phyloP scores from a whole-genome alignment of 169 alveolate species.

The Amoebophrya sp. region DNA sequence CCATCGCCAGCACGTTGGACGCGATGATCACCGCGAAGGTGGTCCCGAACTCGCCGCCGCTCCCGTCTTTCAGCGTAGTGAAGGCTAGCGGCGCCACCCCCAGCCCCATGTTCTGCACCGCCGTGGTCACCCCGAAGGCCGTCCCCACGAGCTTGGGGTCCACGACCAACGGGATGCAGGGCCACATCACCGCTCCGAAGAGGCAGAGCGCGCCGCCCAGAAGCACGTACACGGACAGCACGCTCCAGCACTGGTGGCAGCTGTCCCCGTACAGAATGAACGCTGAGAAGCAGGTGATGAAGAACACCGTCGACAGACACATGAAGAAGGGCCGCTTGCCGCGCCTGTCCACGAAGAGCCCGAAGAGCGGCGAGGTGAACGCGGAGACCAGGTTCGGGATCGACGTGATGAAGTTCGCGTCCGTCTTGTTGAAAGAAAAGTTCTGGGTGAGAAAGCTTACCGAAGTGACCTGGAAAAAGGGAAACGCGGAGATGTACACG shows the following conservation, averaged over 20 bases:
- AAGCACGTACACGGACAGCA: background rate
- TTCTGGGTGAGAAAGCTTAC: background rate
- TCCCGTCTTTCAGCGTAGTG: background rate
- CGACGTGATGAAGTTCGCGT: background rate
- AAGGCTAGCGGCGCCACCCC: constrained; percentile 44
- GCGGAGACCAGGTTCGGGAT: constrained; percentile 9
- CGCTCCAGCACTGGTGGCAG: constrained; percentile 7
- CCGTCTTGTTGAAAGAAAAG: background rate
- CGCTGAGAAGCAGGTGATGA: background rate
- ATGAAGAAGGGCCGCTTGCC: constrained; percentile 13
- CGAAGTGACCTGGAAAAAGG: constrained; percentile 6
- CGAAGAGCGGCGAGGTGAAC: background rate
- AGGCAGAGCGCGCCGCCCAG: constrained; percentile 5
- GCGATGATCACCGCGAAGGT: background rate
- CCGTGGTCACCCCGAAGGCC: constrained; percentile 59
- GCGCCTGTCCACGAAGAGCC: background rate
- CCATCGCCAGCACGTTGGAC: background rate
- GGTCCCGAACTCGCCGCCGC: background rate
- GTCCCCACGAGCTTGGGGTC: constrained; percentile 51
- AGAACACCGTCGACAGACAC: background rate
- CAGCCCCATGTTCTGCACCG: constrained; percentile 49
- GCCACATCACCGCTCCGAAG: constrained; percentile 15
- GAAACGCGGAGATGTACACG: constrained; percentile 7
- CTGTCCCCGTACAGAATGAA: background rate
- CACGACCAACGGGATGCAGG: constrained; percentile 8